These are phyloP conservation scores for Echites panduratus DNA, from an alignment of 257 asterid species.

Conservation along the genomic window DNA sequence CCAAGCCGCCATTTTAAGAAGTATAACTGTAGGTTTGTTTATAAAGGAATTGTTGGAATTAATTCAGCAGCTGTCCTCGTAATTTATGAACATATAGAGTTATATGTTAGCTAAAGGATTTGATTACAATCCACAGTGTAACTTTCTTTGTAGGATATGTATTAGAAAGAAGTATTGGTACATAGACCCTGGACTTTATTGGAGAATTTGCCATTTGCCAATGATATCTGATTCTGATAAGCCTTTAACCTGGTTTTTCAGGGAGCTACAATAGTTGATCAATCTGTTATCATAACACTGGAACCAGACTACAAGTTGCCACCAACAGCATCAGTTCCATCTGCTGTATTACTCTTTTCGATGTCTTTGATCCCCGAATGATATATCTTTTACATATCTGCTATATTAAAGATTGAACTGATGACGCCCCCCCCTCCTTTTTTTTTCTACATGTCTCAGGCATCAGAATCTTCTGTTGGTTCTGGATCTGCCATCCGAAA, in stretches of 20 bases:
- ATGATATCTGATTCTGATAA: background rate
- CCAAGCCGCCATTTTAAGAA: background rate
- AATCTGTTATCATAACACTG: conserved; percentile 18
- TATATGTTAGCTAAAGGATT: background rate
- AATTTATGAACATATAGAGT: background rate
- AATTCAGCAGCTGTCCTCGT: background rate
- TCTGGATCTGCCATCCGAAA: conserved; percentile 32
- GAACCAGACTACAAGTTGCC: conserved; percentile 25
- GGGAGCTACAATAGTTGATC: conserved; percentile 31
- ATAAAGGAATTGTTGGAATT: background rate
- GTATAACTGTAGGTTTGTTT: background rate
- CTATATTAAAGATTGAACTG: background rate
- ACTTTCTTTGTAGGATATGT: background rate
- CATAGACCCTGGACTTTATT: background rate
- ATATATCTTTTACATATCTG: background rate
- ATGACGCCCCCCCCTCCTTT: too few relatives aligned
- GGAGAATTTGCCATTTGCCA: background rate
- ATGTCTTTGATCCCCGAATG: background rate
- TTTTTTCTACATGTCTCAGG: background rate
- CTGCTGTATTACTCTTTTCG: conserved; percentile 10
- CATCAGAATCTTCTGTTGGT: conserved; percentile 5
- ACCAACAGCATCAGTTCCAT: conserved; percentile 11
- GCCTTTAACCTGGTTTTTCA: conserved; percentile 4
- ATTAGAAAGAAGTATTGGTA: background rate
- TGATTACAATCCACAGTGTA: background rate